Evolutionary conservation across 306 rosid species (phyloP), one percentile per base, ranked within the genome.

Genomic region (Vicia villosa): DNA sequence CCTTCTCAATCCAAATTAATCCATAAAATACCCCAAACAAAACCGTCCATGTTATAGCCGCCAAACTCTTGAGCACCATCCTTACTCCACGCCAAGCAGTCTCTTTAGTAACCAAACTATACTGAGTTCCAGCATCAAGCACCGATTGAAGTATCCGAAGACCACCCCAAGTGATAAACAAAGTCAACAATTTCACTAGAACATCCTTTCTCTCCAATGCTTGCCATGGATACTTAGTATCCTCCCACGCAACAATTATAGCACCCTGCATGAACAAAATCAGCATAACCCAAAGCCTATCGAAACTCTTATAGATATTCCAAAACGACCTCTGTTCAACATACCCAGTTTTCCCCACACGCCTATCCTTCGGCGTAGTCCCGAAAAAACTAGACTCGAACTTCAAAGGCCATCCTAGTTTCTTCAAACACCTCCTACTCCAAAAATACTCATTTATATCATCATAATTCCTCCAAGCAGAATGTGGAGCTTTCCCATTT

Each of bases 241-340:
- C 96, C 69, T 85, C 78, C 94, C 90, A 93, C 26, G 97, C 78
- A 79, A 90, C 91, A 73, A 93, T 87, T 51, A 89, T 66, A 0
- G 87, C 67, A 54, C 94, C 97, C 74, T 93, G 98, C 10, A 93
- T 75, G 80, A 88, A 92, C 83, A 92, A 70, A 20, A 92, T 69
- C 55, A 88, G 79, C 98, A 92, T 30, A 43, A 90, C 72, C 98
- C 98, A 92, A 12, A 92, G 81, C 87, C 82, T 90, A 72, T 92
- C 98, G 63, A 92, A 92, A 72, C 96, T 88, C 87, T 95, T 77
- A 40, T 86, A 90, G 52, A 92, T 20, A 73, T 92, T 92, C 98
- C 96, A 92, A 66, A 92, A 92, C 8, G 98, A 88, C 85, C 98
- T 90, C 75, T 85, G 96, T 83, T 92, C 98, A 73, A 92, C 98